These are phyloP conservation scores for Metarhizium album DNA, from an alignment of 2,329 filamentous ascomycete species.

Conservation along the genomic window DNA sequence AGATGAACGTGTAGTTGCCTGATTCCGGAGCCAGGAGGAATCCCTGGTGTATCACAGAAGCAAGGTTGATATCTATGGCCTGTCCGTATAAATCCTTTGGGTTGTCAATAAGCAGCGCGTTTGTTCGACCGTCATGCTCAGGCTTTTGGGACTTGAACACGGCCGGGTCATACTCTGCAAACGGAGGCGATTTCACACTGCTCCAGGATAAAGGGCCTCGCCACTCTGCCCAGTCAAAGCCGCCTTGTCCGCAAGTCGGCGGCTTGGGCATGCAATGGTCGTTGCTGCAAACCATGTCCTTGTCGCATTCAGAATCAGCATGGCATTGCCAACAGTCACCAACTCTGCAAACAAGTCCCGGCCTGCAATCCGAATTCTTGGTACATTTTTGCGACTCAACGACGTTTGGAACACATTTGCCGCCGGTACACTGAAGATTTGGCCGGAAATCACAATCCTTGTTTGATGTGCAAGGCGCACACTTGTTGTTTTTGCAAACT, in stretches of 20 bases:
- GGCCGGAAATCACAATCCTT: conserved; percentile 2
- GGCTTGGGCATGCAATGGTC: conserved; percentile 7
- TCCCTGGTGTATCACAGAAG: conserved; percentile 8
- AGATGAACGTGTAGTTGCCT: conserved; percentile 8
- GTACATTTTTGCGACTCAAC: conserved; percentile 5
- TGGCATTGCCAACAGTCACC: conserved; percentile 7
- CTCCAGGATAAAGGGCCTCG: conserved; percentile 6
- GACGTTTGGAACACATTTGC: conserved; percentile 4
- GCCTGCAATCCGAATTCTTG: conserved; percentile 8
- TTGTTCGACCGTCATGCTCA: conserved; percentile 6
- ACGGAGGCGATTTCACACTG: conserved; percentile 8
- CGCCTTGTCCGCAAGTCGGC: conserved; percentile 8
- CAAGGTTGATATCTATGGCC: conserved; percentile 3
- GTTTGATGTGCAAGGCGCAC: conserved; percentile 4
- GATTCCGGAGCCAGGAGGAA: conserved; percentile 9
- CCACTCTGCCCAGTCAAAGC: conserved; percentile 10
- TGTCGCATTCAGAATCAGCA: conserved; percentile 4
- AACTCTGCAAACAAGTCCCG: conserved; percentile 6
- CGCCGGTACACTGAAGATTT: conserved; percentile 4
- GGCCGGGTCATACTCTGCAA: conserved; percentile 7
- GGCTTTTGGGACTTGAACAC: conserved; percentile 4
- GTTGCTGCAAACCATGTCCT: conserved; percentile 4
- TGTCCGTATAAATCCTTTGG: conserved; percentile 4
- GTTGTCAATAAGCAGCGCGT: conserved; percentile 7
- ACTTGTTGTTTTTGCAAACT: conserved; percentile 5